Conservation (phyloP, 148 eudicot genomes). For the Diospyros kaki region DNA sequence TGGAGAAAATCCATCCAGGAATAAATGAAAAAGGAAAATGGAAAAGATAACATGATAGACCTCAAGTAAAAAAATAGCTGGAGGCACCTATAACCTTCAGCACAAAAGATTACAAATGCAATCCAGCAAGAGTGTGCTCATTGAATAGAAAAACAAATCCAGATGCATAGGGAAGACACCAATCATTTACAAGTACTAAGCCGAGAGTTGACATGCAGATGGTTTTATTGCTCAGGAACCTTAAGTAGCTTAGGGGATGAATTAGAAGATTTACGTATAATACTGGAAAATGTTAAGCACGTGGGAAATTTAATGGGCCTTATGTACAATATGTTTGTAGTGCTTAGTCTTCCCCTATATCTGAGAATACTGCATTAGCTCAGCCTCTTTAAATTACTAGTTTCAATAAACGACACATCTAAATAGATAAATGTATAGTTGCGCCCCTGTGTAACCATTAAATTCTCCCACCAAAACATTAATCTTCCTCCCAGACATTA, state of each 20-base stretch:
- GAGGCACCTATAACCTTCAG: neutral
- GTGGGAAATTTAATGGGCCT: neutral
- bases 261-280: neutral
- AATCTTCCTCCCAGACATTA: neutral
- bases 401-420: neutral
- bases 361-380: neutral
- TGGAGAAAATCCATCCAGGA: slow-evolving; percentile 13
- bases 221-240: neutral
- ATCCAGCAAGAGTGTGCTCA: neutral
- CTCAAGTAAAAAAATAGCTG: neutral
- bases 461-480: neutral
- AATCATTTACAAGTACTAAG: too few relatives aligned
- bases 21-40: neutral
- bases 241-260: neutral
- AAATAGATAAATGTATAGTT: too few relatives aligned
- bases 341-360: neutral
- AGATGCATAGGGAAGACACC: too few relatives aligned
- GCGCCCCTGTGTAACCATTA: neutral
- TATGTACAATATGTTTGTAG: neutral
- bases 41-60: neutral
- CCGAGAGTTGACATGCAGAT: too few relatives aligned
- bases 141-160: too few relatives aligned
- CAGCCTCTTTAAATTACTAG: neutral
- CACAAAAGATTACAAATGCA: neutral
- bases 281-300: neutral